Evolutionary conservation across 768 basidiomycete genomes (phyloP).

Genomic region (Lactarius tabidus): DNA sequence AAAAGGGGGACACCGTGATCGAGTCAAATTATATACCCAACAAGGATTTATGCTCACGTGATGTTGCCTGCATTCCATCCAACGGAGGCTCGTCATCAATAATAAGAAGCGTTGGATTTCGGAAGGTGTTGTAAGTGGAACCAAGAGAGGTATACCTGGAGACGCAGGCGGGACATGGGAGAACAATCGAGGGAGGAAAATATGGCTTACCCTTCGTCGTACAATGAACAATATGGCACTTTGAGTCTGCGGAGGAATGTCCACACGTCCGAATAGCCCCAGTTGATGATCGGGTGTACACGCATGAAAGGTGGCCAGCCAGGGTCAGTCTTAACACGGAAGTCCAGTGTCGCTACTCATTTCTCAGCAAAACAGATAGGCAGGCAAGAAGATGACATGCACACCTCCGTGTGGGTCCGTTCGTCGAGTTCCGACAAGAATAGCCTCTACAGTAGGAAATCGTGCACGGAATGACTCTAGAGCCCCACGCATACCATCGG

Average conservation of each 20-base stretch:
- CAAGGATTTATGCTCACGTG: constrained; percentile 2
- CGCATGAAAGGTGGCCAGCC: constrained; percentile 90
- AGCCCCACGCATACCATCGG: constrained; percentile 75
- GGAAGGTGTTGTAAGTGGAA: constrained; percentile 91
- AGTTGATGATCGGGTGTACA: constrained; percentile 94
- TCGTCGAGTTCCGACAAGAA: constrained; percentile 85
- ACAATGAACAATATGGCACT: constrained; percentile 84
- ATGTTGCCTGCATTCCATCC: constrained; percentile 27
- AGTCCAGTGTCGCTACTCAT: constrained; percentile 58
- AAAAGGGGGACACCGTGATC: background rate
- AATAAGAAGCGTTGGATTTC: constrained; percentile 73
- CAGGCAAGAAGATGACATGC: constrained; percentile 29
- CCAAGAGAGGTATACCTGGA: constrained; percentile 94
- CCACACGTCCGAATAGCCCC: constrained; percentile 92
- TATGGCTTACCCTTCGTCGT: constrained; percentile 73
- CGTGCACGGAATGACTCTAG: constrained; percentile 65
- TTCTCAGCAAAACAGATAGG: background rate
- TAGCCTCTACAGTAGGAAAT: constrained; percentile 67
- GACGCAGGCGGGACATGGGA: background rate
- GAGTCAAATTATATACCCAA: background rate
- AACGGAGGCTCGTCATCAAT: constrained; percentile 26
- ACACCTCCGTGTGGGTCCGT: constrained; percentile 92
- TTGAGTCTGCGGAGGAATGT: constrained; percentile 66
- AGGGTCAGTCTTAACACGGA: constrained; percentile 76
- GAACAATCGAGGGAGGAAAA: background rate